Percentiles rank a stretch among this genome's conserved stretches.
phyloP scores from a whole-genome alignment of 805 yeast genomes.

The Candida quercuum region DNA sequence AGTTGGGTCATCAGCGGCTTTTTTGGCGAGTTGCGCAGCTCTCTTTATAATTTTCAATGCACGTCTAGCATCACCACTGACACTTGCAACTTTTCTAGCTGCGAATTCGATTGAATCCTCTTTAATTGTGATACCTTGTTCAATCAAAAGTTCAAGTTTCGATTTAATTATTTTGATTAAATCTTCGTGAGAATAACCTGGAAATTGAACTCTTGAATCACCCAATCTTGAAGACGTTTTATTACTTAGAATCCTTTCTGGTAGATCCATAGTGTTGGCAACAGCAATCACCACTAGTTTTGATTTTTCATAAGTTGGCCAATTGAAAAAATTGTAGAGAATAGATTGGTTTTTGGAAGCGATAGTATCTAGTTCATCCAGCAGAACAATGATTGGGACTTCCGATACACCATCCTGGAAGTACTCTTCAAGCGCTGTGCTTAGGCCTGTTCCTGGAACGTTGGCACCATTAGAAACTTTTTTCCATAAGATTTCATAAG shows the following conservation, averaged over 20 bases:
- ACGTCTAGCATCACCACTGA: constrained; percentile 95
- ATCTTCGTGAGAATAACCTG: constrained; percentile 82
- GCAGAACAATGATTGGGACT: constrained; percentile 54
- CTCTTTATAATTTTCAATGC: constrained; percentile 84
- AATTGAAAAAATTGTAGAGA: constrained; percentile 93
- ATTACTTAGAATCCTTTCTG: constrained; percentile 81
- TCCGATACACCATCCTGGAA: constrained; percentile 36
- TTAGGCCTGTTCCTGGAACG: constrained; percentile 52
- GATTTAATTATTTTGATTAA: constrained; percentile 68
- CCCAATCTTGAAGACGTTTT: constrained; percentile 92
- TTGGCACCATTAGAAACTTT: constrained; percentile 51
- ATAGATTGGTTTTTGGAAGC: constrained; percentile 78
- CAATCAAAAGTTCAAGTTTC: constrained; percentile 48
- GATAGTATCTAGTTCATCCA: constrained; percentile 93
- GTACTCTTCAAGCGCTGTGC: constrained; percentile 54
- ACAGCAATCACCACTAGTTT: constrained; percentile 85
- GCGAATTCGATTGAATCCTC: constrained; percentile 87
- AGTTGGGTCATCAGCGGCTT: constrained; percentile 13
- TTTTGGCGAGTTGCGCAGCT: constrained; percentile 75
- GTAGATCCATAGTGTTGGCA: constrained; percentile 96
- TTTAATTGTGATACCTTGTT: constrained; percentile 33
- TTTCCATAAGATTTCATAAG: constrained; percentile 82
- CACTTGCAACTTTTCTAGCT: constrained; percentile 89
- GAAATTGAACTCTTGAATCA: constrained; percentile 75
- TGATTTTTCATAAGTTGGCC: constrained; percentile 86